These are phyloP conservation scores for Ophiosphaerella herpotricha DNA, from an alignment of 2,329 filamentous ascomycete genomes.

Conservation along the genomic window DNA sequence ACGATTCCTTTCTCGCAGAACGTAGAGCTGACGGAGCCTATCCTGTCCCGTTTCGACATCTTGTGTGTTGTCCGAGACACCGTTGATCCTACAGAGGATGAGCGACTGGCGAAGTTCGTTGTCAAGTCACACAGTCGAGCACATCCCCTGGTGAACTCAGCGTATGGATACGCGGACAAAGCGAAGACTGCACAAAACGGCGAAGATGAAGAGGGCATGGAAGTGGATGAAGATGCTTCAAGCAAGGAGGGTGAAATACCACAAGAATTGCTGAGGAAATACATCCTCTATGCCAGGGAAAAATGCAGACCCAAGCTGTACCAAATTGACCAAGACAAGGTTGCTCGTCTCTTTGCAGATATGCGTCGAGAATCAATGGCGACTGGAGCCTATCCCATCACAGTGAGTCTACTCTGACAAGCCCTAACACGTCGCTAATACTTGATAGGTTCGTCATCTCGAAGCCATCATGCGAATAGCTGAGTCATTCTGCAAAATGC, in stretches of 20 bases:
- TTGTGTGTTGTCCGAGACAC: conserved; percentile 95
- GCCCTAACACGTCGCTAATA: conserved; percentile 12
- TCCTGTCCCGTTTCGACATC: conserved; percentile 96
- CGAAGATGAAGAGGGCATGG: conserved; percentile 55
- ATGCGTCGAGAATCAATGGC: conserved; percentile 93
- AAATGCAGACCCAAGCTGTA: conserved; percentile 90
- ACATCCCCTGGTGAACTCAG: conserved; percentile 64
- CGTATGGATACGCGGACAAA: conserved; percentile 36
- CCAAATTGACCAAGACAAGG: conserved; percentile 97
- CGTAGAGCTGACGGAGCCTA: conserved; percentile 95
- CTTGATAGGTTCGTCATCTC: conserved; percentile 83
- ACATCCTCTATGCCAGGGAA: conserved; percentile 93
- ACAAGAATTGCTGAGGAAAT: conserved; percentile 90
- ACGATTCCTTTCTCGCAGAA: conserved; percentile 96
- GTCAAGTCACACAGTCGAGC: conserved; percentile 92
- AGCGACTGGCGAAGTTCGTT: conserved; percentile 91
- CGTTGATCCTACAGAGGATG: conserved; percentile 89
- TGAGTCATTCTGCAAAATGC: conserved; percentile 96
- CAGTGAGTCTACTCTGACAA: conserved; percentile 63
- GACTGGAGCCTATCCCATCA: conserved; percentile 96
- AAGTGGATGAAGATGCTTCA: conserved; percentile 55
- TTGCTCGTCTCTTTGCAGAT: conserved; percentile 90
- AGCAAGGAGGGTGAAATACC: conserved; percentile 74
- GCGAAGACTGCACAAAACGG: conserved; percentile 25
- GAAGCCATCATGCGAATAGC: conserved; percentile 97